Evolutionary conservation across 176 grass and related monocot species (phyloP).

Genomic region (Tillandsia fasciculata): DNA sequence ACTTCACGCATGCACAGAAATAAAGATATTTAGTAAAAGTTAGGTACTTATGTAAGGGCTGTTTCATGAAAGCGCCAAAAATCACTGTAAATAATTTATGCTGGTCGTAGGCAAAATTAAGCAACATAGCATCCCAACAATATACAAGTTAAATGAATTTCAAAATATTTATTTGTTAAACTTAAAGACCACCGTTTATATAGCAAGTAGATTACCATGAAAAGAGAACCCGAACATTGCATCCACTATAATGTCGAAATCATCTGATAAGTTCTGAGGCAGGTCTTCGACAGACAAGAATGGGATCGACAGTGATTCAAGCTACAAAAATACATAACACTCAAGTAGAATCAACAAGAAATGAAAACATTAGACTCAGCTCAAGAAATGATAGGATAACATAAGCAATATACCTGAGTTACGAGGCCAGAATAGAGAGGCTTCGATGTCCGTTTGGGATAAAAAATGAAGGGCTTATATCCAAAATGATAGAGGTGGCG

Average conservation of each 20-base stretch:
- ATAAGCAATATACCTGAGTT: conserved; percentile 40
- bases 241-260: conserved; percentile 70
- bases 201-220: conserved; percentile 38
- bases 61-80: too few relatives aligned
- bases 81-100: too few relatives aligned
- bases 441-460: conserved; percentile 70
- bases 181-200: background rate
- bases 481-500: conserved; percentile 83
- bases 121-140: too few relatives aligned
- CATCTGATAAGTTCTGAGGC: conserved; percentile 35
- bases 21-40: background rate
- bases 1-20: background rate
- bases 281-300: conserved; percentile 61
- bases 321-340: conserved; percentile 28
- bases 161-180: background rate
- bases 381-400: background rate
- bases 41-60: too few relatives aligned
- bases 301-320: conserved; percentile 50
- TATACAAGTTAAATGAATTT: too few relatives aligned
- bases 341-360: conserved; percentile 11
- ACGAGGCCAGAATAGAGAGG: conserved; percentile 77
- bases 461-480: conserved; percentile 57
- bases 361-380: background rate
- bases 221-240: conserved; percentile 98
- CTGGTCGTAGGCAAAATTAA: too few relatives aligned